phyloP scores from a whole-genome alignment of 345 rosid genomes.

The Arabidopsis arenosa region DNA sequence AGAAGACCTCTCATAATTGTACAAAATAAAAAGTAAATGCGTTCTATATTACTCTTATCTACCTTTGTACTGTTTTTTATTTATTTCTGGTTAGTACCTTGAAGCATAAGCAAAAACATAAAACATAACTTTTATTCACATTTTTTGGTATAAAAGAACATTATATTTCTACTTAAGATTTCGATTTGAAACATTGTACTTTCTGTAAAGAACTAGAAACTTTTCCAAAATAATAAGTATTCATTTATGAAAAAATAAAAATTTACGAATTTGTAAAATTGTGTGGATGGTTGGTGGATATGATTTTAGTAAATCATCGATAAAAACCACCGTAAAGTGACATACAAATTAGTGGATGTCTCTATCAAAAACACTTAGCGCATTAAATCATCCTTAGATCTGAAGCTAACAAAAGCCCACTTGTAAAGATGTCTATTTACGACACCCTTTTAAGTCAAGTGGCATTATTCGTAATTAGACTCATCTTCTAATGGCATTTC shows the following conservation, averaged over 20 bases:
- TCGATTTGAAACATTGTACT: no score
- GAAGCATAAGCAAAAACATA: no score
- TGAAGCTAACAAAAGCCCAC: slow-evolving; percentile 37
- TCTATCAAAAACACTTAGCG: slow-evolving; percentile 32
- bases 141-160: no score
- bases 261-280: no score
- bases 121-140: no score
- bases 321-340: no score
- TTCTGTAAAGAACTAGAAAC: no score
- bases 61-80: neutral
- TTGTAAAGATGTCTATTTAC: slow-evolving; percentile 32
- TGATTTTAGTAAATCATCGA: neutral
- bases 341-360: slow-evolving; percentile 27
- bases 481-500: slow-evolving; percentile 41
- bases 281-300: neutral
- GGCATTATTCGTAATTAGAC: slow-evolving; percentile 39
- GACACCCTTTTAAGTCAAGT: slow-evolving; percentile 41
- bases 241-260: no score
- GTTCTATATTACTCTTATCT: slow-evolving; percentile 14
- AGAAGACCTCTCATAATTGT: slow-evolving; percentile 18
- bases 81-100: no score
- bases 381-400: slow-evolving; percentile 43
- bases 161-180: neutral
- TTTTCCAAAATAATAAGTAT: no score
- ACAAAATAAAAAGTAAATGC: slow-evolving; percentile 18